A percentile compares a stretch with the other conserved stretches of the same genome.
Conservation (phyloP, 768 basidiomycete genomes). For the Leccinum truebloodii region DNA sequence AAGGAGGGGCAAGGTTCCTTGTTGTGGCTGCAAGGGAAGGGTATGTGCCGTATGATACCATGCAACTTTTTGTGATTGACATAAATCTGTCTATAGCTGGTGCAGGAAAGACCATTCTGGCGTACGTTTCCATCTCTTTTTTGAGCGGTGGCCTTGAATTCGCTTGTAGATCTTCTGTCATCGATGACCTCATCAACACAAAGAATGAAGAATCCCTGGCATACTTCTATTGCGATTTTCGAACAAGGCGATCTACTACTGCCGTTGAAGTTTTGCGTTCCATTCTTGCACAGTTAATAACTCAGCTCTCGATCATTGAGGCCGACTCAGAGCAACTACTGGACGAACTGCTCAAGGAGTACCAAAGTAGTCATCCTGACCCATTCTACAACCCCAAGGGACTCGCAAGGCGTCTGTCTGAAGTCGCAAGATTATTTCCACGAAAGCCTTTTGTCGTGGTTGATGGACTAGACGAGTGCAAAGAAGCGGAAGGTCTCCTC, state of each 20-base stretch:
- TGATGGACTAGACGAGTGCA: too few relatives aligned
- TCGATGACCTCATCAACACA: background rate
- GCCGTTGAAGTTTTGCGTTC: conserved; percentile 20
- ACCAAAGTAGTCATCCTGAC: background rate
- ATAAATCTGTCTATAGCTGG: background rate
- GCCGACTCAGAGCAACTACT: background rate
- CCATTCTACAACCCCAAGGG: too few relatives aligned
- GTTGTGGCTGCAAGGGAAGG: conserved; percentile 20
- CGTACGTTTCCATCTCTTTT: background rate
- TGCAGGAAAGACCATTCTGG: background rate
- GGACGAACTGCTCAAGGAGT: conserved; percentile 8
- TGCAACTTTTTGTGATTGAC: background rate
- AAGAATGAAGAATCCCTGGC: background rate
- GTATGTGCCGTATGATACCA: background rate
- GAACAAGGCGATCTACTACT: conserved; percentile 2
- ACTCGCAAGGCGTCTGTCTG: too few relatives aligned
- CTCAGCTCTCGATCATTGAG: background rate
- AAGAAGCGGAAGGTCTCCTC: too few relatives aligned
- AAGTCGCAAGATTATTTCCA: too few relatives aligned
- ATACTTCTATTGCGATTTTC: conserved; percentile 30
- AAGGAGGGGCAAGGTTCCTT: background rate
- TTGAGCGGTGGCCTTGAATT: background rate
- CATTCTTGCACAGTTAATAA: conserved; percentile 17
- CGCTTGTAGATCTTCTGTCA: background rate
- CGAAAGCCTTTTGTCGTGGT: too few relatives aligned